Conservation (phyloP, 495 filamentous ascomycete species). For the Echria macrotheca region DNA sequence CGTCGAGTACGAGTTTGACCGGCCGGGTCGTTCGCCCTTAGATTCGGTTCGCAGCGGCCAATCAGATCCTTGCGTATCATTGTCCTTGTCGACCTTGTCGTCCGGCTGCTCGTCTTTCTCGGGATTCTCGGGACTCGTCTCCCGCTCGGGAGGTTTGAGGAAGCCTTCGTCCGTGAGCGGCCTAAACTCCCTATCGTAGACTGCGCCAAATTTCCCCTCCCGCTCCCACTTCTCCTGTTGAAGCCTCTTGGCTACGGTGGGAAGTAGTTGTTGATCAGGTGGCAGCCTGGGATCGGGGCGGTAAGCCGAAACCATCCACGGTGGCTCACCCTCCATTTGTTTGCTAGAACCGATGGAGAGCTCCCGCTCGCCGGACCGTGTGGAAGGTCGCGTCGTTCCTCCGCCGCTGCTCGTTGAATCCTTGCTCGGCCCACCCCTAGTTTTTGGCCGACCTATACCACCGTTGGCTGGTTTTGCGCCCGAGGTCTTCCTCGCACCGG, state of each 20-base stretch:
- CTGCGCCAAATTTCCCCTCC: slow-evolving; percentile 74
- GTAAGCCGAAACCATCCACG: slow-evolving; percentile 92
- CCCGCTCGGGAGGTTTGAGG: slow-evolving; percentile 40
- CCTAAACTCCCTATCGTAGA: slow-evolving; percentile 78
- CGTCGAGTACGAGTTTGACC: slow-evolving; percentile 50
- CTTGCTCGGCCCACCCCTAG: slow-evolving; percentile 50
- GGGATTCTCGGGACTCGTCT: slow-evolving; percentile 20
- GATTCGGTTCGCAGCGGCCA: slow-evolving; percentile 42
- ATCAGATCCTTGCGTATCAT: slow-evolving; percentile 21
- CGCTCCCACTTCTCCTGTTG: slow-evolving; percentile 94
- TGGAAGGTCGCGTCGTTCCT: slow-evolving; percentile 45
- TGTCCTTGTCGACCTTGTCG: slow-evolving; percentile 20
- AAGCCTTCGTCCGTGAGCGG: slow-evolving; percentile 59
- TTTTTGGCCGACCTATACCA: slow-evolving; percentile 53
- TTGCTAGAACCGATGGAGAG: slow-evolving; percentile 46
- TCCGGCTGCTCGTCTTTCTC: slow-evolving; percentile 30
- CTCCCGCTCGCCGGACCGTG: slow-evolving; percentile 46
- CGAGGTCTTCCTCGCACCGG: slow-evolving; percentile 36
- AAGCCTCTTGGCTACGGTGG: slow-evolving; percentile 85
- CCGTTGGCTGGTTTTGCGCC: slow-evolving; percentile 35
- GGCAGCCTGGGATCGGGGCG: slow-evolving; percentile 92
- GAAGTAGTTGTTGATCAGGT: slow-evolving; percentile 90
- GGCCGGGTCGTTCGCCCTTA: slow-evolving; percentile 41
- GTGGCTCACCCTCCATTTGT: slow-evolving; percentile 87
- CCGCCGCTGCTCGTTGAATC: slow-evolving; percentile 47